Base-by-base conservation (phyloP, 2,329 filamentous ascomycete species). In the Trichocomaceae sp. region DNA sequence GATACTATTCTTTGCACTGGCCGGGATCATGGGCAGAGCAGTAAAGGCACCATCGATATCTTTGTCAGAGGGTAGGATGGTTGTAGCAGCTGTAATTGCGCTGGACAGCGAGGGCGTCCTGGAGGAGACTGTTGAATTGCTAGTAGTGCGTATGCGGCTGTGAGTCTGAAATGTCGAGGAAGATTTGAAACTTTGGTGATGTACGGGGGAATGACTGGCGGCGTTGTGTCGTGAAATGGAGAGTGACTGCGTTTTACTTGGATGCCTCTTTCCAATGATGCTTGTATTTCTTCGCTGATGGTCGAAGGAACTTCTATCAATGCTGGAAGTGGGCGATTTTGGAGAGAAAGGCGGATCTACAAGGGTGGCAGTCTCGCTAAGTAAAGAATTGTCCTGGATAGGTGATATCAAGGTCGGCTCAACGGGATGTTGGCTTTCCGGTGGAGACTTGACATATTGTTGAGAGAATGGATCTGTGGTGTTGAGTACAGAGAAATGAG, bases 71-170 rank as follows among this genome's bases (percentile, higher is more conserved):
- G 56, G 57, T 26, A 52, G 58, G 37, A 57, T 56, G 15, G 55
- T 64, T 53, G 54, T 57, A 10, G 59, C 58, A 8, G 58, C 55
- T 15, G 60, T 62, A 22, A 61, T 58, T 26, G 56, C 60, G 53
- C 68, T 69, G 13, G 69, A 66, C 17, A 70, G 55, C 1, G 69
- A 70, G 8, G 60, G 57, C 23, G 64, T 69, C 12, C 50, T 47
- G 13, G 57, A 50, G 15, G 49, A 55, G 29, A 37, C 31, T 12
- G 54, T 56, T 37, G 54, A 56, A 44, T 50, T 56, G 31, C 54
- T 56, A 26, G 46, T 56, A 4, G 54, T 56, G 17, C 54, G 54
- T 29, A 52, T 46, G 13, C 54, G 54, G 31, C 46, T 52, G 37
- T 56, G 54, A 26, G 33, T 47, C n/a, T 52, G 54, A 41, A 52